Percentiles rank a stretch among this genome's conserved stretches.
Evolutionary conservation across 2,329 filamentous ascomycete genomes (phyloP).

Genomic region (Colletotrichum kahawae): DNA sequence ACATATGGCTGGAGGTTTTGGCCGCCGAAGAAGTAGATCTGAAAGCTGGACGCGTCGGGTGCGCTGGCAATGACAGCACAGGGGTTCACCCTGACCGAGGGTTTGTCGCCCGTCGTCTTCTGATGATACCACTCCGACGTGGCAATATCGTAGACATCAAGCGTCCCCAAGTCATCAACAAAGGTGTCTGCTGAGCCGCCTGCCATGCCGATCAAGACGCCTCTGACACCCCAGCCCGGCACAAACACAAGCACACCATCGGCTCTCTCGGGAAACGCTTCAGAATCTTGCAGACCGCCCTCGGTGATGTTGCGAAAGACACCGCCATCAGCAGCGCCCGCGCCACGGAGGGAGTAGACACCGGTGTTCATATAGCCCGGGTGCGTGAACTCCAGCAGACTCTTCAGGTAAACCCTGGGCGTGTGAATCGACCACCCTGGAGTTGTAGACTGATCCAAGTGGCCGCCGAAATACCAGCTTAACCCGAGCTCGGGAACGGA

Average conservation of each 20-base stretch:
- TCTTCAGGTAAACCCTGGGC: constrained; percentile 72
- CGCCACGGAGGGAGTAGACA: constrained; percentile 58
- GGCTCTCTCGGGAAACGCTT: constrained; percentile 72
- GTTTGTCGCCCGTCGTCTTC: constrained; percentile 66
- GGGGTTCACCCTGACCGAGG: constrained; percentile 72
- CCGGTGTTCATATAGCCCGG: constrained; percentile 71
- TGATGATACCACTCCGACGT: constrained; percentile 77
- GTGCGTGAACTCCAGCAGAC: constrained; percentile 77
- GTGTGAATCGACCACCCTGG: constrained; percentile 71
- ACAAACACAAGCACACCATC: constrained; percentile 77
- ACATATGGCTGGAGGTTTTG: constrained; percentile 72
- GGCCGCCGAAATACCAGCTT: constrained; percentile 82
- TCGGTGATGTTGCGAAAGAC: constrained; percentile 77
- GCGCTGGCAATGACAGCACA: constrained; percentile 73
- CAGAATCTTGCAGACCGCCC: constrained; percentile 63
- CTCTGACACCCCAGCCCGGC: constrained; percentile 74
- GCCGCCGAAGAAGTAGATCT: constrained; percentile 80
- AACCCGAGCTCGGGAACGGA: constrained; percentile 72
- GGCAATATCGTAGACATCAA: constrained; percentile 81
- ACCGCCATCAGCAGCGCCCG: constrained; percentile 64
- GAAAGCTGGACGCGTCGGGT: constrained; percentile 75
- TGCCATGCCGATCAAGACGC: constrained; percentile 74
- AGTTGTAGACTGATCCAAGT: constrained; percentile 66
- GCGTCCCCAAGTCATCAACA: constrained; percentile 53
- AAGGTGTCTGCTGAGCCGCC: constrained; percentile 75